Conservation (phyloP, 176 grass and related monocot genomes). For the Alopecurus myosuroides region DNA sequence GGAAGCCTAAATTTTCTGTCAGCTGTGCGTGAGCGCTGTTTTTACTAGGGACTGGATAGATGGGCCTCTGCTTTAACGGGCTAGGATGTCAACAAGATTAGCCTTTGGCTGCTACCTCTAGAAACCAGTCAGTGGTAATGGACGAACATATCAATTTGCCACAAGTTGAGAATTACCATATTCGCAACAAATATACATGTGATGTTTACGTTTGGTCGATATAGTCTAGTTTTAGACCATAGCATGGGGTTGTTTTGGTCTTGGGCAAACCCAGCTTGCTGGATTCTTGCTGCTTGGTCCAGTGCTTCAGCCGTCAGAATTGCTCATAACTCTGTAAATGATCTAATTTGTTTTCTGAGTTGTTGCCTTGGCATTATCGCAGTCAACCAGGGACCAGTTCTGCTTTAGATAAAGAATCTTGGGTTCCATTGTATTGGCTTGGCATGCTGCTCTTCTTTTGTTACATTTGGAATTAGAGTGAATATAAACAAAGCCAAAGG, state of each 20-base stretch:
- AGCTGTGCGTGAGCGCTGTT: no score
- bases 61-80: no score
- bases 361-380: not conserved
- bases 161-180: not conserved
- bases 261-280: not conserved
- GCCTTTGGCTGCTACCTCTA: not conserved
- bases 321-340: not conserved
- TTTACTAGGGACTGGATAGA: no score
- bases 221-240: no score
- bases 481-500: constrained; percentile 4
- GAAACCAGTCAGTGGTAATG: not conserved
- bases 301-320: not conserved
- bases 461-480: constrained; percentile 10
- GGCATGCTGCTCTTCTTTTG: not conserved
- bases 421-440: not conserved
- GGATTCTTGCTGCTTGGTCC: constrained; percentile 2
- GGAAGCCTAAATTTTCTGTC: no score
- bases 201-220: not conserved
- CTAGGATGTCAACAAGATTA: not conserved
- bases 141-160: not conserved
- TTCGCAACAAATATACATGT: not conserved
- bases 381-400: not conserved
- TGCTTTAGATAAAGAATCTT: constrained; percentile 12
- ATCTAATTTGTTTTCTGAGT: not conserved
- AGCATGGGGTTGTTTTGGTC: not conserved